These are phyloP conservation scores for Talaromyces funiculosus DNA, from an alignment of 2,329 filamentous ascomycete genomes.

Conservation along the genomic window DNA sequence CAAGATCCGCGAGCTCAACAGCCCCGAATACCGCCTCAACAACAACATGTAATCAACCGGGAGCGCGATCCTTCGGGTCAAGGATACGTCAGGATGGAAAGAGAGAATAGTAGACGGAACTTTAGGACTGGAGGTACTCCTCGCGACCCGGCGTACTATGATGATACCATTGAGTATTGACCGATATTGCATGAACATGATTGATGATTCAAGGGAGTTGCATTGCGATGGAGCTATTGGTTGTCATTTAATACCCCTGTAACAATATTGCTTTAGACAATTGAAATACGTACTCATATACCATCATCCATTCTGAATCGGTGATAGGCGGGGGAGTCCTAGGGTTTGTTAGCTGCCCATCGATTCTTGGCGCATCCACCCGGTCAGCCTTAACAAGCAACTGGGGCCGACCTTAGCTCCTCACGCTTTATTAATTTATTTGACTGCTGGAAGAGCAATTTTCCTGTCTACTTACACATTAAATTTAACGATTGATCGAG, in stretches of 20 bases:
- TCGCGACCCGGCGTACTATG: slow-evolving; percentile 7
- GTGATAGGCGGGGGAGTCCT: neutral
- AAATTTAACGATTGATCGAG: neutral
- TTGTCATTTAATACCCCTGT: neutral
- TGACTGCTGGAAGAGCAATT: neutral
- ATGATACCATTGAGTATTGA: slow-evolving; percentile 12
- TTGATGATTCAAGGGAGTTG: neutral
- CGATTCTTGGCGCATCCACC: neutral
- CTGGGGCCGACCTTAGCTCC: neutral
- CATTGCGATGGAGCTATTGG: neutral
- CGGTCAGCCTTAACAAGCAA: slow-evolving; percentile 6
- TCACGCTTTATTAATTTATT: neutral
- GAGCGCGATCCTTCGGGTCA: neutral
- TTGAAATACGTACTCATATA: neutral
- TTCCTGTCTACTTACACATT: neutral
- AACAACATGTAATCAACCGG: neutral
- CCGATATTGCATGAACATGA: neutral
- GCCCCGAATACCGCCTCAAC: slow-evolving; percentile 2
- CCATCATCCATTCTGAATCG: neutral
- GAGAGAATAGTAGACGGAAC: slow-evolving; percentile 1
- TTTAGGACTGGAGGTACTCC: neutral
- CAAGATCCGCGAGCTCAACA: slow-evolving; percentile 5
- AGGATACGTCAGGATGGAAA: neutral
- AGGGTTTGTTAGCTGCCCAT: neutral
- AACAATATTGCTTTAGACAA: neutral